Conservation (phyloP, 1,284 basidiomycete species). For the Rhodotorula sp. region DNA sequence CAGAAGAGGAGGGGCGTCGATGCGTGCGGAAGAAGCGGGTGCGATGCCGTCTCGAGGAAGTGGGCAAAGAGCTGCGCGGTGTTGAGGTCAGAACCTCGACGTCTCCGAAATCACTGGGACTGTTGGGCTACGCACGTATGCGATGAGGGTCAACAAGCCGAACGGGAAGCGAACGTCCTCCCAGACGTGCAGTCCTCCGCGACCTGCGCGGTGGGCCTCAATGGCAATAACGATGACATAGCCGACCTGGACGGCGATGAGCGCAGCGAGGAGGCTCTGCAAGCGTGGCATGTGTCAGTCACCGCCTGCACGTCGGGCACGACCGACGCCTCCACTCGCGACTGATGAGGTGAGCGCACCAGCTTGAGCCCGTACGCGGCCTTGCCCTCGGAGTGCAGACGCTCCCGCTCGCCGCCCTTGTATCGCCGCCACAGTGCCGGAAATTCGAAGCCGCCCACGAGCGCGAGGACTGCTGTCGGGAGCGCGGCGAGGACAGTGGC, state of each 20-base stretch:
- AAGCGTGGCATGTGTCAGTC: not conserved
- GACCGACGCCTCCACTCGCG: not conserved
- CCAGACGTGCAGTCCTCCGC: slow-evolving; percentile 2
- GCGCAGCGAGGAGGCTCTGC: slow-evolving; percentile 10
- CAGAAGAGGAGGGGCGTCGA: slow-evolving; percentile 78
- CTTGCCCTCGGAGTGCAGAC: slow-evolving; percentile 24
- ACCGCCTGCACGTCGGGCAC: too few relatives aligned
- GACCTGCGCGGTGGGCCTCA: slow-evolving; percentile 15
- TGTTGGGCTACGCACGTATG: slow-evolving; percentile 15
- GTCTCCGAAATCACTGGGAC: slow-evolving; percentile 16
- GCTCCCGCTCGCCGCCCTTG: slow-evolving; percentile 25
- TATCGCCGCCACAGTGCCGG: slow-evolving; percentile 57
- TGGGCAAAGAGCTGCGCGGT: slow-evolving; percentile 32
- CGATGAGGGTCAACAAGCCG: slow-evolving; percentile 16
- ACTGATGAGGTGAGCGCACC: slow-evolving; percentile 11
- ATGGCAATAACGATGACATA: slow-evolving; percentile 16
- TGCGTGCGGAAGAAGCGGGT: slow-evolving; percentile 53
- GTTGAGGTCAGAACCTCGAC: not conserved
- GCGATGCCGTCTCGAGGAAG: slow-evolving; percentile 31
- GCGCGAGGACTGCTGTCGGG: slow-evolving; percentile 59
- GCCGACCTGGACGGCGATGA: slow-evolving; percentile 27
- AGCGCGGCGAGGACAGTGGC: slow-evolving; percentile 65
- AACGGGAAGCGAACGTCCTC: slow-evolving; percentile 36
- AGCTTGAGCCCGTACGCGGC: slow-evolving; percentile 29
- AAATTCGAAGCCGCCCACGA: slow-evolving; percentile 61